Evolutionary conservation across 148 eudicot species (phyloP), one percentile per base, ranked within the genome.

Genomic region (Fagopyrum esculentum): DNA sequence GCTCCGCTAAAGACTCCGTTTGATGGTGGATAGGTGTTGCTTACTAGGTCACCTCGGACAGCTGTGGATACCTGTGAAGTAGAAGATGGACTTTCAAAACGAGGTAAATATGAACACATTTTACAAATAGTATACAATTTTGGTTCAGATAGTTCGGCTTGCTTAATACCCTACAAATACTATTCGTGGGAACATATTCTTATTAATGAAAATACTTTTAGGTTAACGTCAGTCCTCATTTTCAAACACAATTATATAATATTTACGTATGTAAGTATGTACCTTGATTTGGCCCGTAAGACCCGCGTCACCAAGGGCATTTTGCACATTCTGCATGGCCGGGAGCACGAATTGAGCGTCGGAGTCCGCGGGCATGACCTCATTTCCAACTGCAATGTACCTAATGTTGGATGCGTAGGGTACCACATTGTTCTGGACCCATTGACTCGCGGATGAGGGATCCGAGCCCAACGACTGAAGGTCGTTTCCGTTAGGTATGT

Each of bases 341-440:
- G 85, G 86, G 69, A 83, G 79, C 55, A 87, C 76, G 19, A 76
- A 81, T 7, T 55, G 73, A n/a, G 82, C 87, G 56, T 73, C 77
- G 7, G 77, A 35, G 5, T 83, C 74, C 2, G 30, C 19, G 0
- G 90, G 85, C 54, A 71, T 61, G 43, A 87, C 74, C 60, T 81
- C 86, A 17, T 87, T 87, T 46, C 90, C 90, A 5, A 87, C 90
- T 9, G 88, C 76, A n/a, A 87, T 87, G 84, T 85, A 87, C 0
- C 77, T 64, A 63, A 87, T 79, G 63, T 70, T 54, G 30, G 88
- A 81, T 19, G 82, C 80, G 19, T 68, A 85, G 72, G 83, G 81
- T 35, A 47, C 71, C 3, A 87, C 83, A 47, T 87, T 82, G 76
- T 8, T 73, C 49, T 81, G 81, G 50, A 87, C 84, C 88, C 88